These are phyloP conservation scores for Lichtheimia ramosa DNA, from an alignment of 371 early-diverging fungal genomes.

Conservation along the genomic window DNA sequence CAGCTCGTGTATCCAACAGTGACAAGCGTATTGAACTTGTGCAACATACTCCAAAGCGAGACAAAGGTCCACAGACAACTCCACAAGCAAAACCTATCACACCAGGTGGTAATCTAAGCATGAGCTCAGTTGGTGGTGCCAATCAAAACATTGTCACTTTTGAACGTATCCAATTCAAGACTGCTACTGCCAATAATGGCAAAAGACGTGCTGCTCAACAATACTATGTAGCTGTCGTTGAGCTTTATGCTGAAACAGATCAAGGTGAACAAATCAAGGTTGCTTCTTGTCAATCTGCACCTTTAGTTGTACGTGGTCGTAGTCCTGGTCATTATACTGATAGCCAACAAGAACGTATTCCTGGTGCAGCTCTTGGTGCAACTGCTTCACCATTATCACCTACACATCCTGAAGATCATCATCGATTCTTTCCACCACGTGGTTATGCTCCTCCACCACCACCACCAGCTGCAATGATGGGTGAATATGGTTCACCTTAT, in stretches of 20 bases:
- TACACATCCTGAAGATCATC: slow-evolving; percentile 1
- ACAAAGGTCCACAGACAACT: slow-evolving; percentile 86
- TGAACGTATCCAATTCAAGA: slow-evolving; percentile 95
- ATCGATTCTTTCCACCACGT: neutral
- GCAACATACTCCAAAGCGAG: slow-evolving; percentile 93
- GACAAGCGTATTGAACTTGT: slow-evolving; percentile 80
- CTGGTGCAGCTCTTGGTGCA: neutral
- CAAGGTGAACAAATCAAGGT: slow-evolving; percentile 53
- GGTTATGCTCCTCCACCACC: neutral
- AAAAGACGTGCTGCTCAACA: slow-evolving; percentile 90
- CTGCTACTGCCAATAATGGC: slow-evolving; percentile 93
- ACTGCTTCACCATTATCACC: slow-evolving; percentile 1
- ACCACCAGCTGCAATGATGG: neutral
- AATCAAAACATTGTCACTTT: slow-evolving; percentile 72
- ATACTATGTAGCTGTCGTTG: slow-evolving; percentile 77
- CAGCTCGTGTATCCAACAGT: slow-evolving; percentile 73
- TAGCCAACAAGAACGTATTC: slow-evolving; percentile 23
- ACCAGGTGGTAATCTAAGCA: slow-evolving; percentile 58
- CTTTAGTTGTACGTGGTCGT: slow-evolving; percentile 91
- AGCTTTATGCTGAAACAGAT: slow-evolving; percentile 69
- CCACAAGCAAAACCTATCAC: slow-evolving; percentile 64
- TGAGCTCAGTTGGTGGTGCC: slow-evolving; percentile 50
- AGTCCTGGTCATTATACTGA: slow-evolving; percentile 92
- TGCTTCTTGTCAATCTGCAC: slow-evolving; percentile 75
- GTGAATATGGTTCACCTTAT: neutral